Evolutionary conservation across 441 rosid genomes (phyloP), one percentile per base, ranked within the genome.

Genomic region (Mallotus japonicus): DNA sequence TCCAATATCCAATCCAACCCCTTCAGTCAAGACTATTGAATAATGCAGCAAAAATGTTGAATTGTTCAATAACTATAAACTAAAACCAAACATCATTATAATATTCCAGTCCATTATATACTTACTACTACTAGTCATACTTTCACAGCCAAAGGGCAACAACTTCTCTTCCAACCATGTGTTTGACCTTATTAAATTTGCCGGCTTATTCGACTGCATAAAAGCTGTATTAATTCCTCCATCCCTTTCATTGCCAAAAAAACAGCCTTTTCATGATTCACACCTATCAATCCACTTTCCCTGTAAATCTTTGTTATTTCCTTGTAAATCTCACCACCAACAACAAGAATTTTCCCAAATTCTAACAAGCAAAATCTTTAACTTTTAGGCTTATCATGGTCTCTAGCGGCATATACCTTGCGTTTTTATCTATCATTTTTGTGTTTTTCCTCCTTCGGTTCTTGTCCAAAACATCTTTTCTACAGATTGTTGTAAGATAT

Each of bases 391-490:
- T 60, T 60, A 72, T 54, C n/a, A 73, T 73, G 61, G 34, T 56
- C 64, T 69, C 63, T 16, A 20, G 17, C 49, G 49, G 42, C 61
- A 13, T 62, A 22, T 1, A 67, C 50, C 62, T 68, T 50, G 62
- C 7, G 1, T 2, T 60, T 37, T 51, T 78, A 24, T 7, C 66
- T 6, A 19, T 70, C 20, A n/a, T 72, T 66, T 1, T 51, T 32
- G 56, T 74, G 51, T 20, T 82, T 53, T 47, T 76, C 0, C 8
- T 83, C 37, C 50, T 83, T n/a, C 75, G 83, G 0, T 77, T 83
- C 40, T 60, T 85, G 28, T 78, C 63, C 32, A 76, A 53, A 77
- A 85, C 87, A 37, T 85, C 87, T 11, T 34, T 70, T 3, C 58
- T 80, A 0, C 78, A 62, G 17, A 79, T 82, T 44, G 40, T 75